Base-by-base conservation (phyloP, 306 rosid genomes). In the Psophocarpus tetragonolobus region DNA sequence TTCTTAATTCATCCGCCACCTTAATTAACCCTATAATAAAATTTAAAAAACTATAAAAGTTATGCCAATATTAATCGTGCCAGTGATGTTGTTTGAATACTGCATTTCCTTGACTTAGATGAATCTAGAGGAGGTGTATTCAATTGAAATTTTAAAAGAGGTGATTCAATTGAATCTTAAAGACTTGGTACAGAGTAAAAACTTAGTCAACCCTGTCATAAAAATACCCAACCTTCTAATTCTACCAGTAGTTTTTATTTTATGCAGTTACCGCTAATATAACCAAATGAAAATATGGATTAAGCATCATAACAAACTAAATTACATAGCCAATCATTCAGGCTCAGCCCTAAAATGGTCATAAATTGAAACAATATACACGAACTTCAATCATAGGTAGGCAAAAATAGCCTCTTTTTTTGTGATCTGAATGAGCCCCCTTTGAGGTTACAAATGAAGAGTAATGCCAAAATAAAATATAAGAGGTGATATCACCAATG, bases 391-490 rank as follows among this genome's bases (percentile, higher is more conserved):
- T 15, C 57, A 77, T 24, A 36, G 11, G 60, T 4, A 45, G 32
- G 2, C 15, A 23, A 27, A 39, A 58, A 75, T 20, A 8, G 8
- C 18, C 32, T 6, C 4, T 15, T 13, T 50, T 21, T 48, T 5
- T 57, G 57, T 20, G 73, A 67, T 72, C 71, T 15, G 44, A 13
- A 50, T 42, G 7, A 30, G 62, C 64, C 60, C 41, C 44, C 24
- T 57, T 57, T 69, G 27, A 65, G 75, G 71, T 57, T 33, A 74
- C 65, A 57, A 74, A 42, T 20, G 29, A 69, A 42, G 63, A 7
- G 27, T 58, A 30, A 58, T 68, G 54, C 39, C 63, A 64, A 21
- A 80, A 63, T 8, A 60, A 32, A 47, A 50, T 12, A 36, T 26
- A 68, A 11, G 13, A 27, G 44, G 4, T 54, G 26, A 47, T 61